A percentile compares a stretch with the other conserved stretches of the same genome.
Evolutionary conservation across 768 basidiomycete species (phyloP).

Genomic region (Phlebiopsis gigantea): DNA sequence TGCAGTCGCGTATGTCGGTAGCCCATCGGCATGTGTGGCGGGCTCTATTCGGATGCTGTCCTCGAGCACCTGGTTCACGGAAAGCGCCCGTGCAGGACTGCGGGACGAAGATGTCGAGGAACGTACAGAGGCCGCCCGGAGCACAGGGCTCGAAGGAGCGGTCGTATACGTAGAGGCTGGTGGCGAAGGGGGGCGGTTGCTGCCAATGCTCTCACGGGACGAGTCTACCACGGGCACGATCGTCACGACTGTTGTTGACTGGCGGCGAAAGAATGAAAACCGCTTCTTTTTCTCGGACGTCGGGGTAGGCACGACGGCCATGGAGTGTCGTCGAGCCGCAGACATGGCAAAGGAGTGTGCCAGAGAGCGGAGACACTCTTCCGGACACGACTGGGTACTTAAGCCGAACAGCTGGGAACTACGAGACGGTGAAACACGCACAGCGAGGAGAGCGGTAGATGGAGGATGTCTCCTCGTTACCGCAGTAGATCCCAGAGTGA

Average conservation of each 20-base stretch:
- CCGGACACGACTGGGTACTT: not conserved
- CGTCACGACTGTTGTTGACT: not conserved
- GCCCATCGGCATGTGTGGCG: constrained; percentile 3
- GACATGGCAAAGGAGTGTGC: not conserved
- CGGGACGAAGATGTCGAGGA: not conserved
- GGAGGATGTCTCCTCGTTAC: not conserved
- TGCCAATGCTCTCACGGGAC: not conserved
- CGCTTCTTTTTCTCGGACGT: constrained; percentile 6
- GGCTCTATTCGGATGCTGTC: no score
- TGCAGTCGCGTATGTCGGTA: constrained; percentile 18
- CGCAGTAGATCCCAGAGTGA: not conserved
- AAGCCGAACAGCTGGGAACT: not conserved
- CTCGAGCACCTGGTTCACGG: not conserved
- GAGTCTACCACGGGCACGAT: not conserved
- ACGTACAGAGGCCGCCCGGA: not conserved
- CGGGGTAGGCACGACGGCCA: not conserved
- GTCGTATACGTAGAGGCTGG: not conserved
- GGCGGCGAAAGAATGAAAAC: constrained; percentile 5
- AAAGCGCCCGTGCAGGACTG: not conserved
- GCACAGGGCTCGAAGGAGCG: not conserved
- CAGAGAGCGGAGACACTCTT: not conserved
- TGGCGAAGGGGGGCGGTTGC: not conserved
- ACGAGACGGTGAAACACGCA: not conserved
- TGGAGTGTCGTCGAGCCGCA: not conserved
- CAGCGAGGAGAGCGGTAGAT: not conserved